These are phyloP conservation scores for Hemisphaericaspora nanyangensis DNA, from an alignment of 805 yeast species.

Conservation along the genomic window DNA sequence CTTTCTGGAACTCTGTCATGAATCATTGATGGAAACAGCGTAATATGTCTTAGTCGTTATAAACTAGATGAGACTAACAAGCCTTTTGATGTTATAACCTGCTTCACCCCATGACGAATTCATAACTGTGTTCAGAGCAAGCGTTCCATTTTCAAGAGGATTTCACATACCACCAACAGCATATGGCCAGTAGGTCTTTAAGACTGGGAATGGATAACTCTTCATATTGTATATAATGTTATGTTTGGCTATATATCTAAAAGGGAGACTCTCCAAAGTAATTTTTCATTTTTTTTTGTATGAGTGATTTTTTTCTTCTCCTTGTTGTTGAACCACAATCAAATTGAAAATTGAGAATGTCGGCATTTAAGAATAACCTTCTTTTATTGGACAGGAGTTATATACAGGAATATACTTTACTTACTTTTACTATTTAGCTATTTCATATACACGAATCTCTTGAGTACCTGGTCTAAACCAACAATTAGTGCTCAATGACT, in stretches of 20 bases:
- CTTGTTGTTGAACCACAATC: too few species aligned
- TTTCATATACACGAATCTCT: slow-evolving; percentile 23
- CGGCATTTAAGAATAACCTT: not conserved
- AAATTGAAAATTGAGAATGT: too few species aligned
- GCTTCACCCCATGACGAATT: too few species aligned
- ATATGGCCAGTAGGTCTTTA: slow-evolving; percentile 85
- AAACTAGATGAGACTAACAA: too few species aligned
- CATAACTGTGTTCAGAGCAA: too few species aligned
- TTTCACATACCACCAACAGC: slow-evolving; percentile 70
- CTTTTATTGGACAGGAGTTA: slow-evolving; percentile 8
- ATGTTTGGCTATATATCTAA: too few species aligned
- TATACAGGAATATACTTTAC: slow-evolving; percentile 7
- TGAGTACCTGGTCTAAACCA: slow-evolving; percentile 24
- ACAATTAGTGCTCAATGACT: slow-evolving; percentile 10
- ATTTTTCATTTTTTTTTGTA: not conserved
- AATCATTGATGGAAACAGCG: too few species aligned
- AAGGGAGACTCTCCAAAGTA: too few species aligned
- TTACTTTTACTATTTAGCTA: slow-evolving; percentile 4
- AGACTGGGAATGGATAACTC: slow-evolving; percentile 48
- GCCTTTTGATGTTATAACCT: too few species aligned
- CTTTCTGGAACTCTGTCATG: too few species aligned
- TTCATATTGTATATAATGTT: slow-evolving; percentile 6
- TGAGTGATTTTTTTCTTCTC: not conserved
- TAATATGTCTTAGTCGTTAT: too few species aligned
- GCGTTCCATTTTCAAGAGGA: too few species aligned